Percentiles rank a stretch among this genome's conserved stretches.
Evolutionary conservation across 31 red algal genomes (phyloP).

Genomic region (Porphyra umbilicalis): DNA sequence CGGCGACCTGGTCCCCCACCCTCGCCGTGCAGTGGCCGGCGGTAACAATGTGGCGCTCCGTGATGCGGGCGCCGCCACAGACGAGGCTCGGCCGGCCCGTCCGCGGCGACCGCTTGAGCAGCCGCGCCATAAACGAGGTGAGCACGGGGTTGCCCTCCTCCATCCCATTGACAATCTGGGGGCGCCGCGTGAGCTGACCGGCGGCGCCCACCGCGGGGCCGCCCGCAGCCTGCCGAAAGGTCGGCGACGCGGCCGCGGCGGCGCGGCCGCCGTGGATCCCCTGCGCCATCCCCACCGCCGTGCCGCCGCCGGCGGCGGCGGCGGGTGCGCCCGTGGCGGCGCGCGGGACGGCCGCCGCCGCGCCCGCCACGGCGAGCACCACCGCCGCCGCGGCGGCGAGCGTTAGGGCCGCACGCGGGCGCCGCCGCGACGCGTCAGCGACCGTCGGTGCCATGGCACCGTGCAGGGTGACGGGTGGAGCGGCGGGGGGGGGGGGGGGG

Average conservation of each 20-base stretch:
- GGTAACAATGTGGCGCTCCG: neutral
- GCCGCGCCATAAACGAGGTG: neutral
- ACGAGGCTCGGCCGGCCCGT: neutral
- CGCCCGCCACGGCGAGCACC: too few species aligned
- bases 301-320: neutral
- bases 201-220: neutral
- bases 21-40: neutral
- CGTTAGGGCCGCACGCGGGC: too few species aligned
- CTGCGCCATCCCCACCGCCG: neutral
- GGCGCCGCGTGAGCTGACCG: neutral
- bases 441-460: too few species aligned
- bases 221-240: neutral
- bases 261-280: neutral
- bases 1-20: neutral
- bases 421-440: too few species aligned
- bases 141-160: neutral
- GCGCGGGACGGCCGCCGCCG: too few species aligned
- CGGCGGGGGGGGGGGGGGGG: too few species aligned
- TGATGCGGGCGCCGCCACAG: neutral
- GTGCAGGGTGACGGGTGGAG: too few species aligned
- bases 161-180: neutral
- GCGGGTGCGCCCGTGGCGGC: neutral
- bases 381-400: too few species aligned
- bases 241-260: neutral
- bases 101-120: neutral